A percentile compares a stretch with the other conserved stretches of the same genome.
Conservation (phyloP, 139 green algal genomes). For the Auxenochlorella pyrenoidosa region DNA sequence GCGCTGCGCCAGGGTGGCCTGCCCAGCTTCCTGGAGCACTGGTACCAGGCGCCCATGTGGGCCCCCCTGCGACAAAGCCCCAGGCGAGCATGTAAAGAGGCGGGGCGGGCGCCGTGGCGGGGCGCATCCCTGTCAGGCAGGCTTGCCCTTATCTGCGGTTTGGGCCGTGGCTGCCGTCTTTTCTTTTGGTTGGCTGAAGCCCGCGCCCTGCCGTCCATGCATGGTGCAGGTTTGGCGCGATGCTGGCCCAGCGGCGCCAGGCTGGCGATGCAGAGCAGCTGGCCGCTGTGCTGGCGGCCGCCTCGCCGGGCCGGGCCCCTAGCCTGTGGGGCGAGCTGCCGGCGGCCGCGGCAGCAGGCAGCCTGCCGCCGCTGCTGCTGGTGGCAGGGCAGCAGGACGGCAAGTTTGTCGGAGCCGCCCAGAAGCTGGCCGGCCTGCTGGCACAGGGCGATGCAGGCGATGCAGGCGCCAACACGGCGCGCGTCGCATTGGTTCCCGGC, state of each 20-base stretch:
- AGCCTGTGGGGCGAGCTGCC: slow-evolving; percentile 45
- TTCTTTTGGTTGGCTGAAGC: too few species aligned
- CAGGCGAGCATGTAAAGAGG: slow-evolving; percentile 10
- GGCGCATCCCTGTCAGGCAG: too few species aligned
- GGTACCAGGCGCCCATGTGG: slow-evolving; percentile 85
- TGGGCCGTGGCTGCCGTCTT: too few species aligned
- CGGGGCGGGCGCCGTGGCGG: too few species aligned
- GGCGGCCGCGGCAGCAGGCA: slow-evolving; percentile 17
- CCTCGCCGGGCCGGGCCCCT: slow-evolving; percentile 62
- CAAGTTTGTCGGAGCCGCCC: slow-evolving; percentile 75
- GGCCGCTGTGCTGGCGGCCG: slow-evolving; percentile 48
- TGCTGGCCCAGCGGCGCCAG: slow-evolving; percentile 37
- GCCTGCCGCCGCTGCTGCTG: slow-evolving; percentile 57
- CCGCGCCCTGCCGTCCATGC: background rate
- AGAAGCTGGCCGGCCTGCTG: background rate
- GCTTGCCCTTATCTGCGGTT: too few species aligned
- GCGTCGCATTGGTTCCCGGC: slow-evolving; percentile 43
- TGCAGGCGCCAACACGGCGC: background rate
- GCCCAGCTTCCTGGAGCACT: slow-evolving; percentile 67
- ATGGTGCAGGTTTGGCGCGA: slow-evolving; percentile 43
- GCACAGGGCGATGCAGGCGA: background rate
- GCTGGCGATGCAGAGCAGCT: slow-evolving; percentile 26
- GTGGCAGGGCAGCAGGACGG: slow-evolving; percentile 66
- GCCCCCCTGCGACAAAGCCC: slow-evolving; percentile 53
- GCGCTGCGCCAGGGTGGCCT: slow-evolving; percentile 51